These are phyloP conservation scores for Aureobasidium vineae DNA, from an alignment of 2,329 filamentous ascomycete genomes.

Conservation along the genomic window DNA sequence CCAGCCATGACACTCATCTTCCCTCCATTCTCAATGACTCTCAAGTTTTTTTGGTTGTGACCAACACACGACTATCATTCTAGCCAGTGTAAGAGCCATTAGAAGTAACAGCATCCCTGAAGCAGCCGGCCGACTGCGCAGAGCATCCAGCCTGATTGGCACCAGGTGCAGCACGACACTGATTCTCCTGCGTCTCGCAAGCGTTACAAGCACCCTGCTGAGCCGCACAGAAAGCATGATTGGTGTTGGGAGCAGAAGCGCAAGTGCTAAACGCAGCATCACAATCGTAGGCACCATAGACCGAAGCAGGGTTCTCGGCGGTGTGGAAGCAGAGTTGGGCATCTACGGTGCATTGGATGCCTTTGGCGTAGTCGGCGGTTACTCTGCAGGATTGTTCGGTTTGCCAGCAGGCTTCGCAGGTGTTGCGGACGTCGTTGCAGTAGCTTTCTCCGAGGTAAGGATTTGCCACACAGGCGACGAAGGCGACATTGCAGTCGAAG, in stretches of 20 bases:
- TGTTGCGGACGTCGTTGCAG: slow-evolving; percentile 15
- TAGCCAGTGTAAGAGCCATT: background rate
- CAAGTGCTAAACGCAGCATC: slow-evolving; percentile 11
- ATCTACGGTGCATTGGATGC: slow-evolving; percentile 3
- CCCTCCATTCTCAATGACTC: background rate
- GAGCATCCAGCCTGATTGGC: slow-evolving; percentile 1
- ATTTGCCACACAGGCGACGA: background rate
- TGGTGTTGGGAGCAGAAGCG: background rate
- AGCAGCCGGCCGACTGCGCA: slow-evolving; percentile 10
- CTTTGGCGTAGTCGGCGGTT: slow-evolving; percentile 4
- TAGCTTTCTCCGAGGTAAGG: background rate
- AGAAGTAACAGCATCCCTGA: slow-evolving; percentile 6
- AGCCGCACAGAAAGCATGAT: background rate
- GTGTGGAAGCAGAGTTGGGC: slow-evolving; percentile 6
- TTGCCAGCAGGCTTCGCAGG: slow-evolving; percentile 16
- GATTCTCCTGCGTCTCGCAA: slow-evolving; percentile 1
- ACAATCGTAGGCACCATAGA: background rate
- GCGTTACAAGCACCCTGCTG: background rate
- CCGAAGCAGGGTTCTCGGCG: background rate
- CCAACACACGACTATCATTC: background rate
- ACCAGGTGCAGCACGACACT: background rate
- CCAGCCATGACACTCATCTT: background rate
- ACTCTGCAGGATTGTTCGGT: slow-evolving; percentile 16
- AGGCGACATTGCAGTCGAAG: slow-evolving; percentile 17
- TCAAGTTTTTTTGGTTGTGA: background rate